Evolutionary conservation across 2,329 filamentous ascomycete genomes (phyloP).

Genomic region (Pseudodiploospora longispora): DNA sequence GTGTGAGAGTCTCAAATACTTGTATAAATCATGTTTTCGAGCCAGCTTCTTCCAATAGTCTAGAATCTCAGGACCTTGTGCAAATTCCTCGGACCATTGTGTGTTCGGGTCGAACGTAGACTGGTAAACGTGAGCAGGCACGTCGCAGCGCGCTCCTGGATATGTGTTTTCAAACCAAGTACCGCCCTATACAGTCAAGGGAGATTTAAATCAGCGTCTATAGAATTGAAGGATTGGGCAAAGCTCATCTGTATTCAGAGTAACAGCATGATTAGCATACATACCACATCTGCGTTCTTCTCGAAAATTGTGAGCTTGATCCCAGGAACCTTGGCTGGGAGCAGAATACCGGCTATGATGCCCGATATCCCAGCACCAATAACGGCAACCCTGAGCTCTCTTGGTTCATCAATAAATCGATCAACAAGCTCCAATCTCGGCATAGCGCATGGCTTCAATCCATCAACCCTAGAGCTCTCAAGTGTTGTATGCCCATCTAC

Average conservation of each 20-base stretch:
- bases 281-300: conserved; percentile 59
- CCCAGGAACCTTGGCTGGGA: conserved; percentile 61
- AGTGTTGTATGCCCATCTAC: no score
- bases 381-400: conserved; percentile 24
- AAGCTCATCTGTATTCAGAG: no score
- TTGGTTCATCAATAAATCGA: conserved; percentile 26
- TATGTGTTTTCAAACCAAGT: conserved; percentile 52
- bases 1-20: conserved; percentile 45
- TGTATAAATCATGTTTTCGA: conserved; percentile 55
- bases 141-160: conserved; percentile 59
- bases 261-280: conserved; percentile 16
- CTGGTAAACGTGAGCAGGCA: conserved; percentile 64
- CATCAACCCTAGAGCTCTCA: no score
- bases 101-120: conserved; percentile 59
- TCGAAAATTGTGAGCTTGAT: conserved; percentile 59
- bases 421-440: conserved; percentile 14
- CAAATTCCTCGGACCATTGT: conserved; percentile 61
- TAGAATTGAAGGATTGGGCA: no score
- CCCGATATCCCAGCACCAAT: conserved; percentile 29
- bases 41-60: conserved; percentile 59
- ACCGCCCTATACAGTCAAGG: conserved; percentile 29
- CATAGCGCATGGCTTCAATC: conserved; percentile 3
- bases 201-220: no score
- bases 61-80: conserved; percentile 57
- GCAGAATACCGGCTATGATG: conserved; percentile 50